Evolutionary conservation across 345 rosid genomes (phyloP).

Genomic region (Pugionium cornutum): DNA sequence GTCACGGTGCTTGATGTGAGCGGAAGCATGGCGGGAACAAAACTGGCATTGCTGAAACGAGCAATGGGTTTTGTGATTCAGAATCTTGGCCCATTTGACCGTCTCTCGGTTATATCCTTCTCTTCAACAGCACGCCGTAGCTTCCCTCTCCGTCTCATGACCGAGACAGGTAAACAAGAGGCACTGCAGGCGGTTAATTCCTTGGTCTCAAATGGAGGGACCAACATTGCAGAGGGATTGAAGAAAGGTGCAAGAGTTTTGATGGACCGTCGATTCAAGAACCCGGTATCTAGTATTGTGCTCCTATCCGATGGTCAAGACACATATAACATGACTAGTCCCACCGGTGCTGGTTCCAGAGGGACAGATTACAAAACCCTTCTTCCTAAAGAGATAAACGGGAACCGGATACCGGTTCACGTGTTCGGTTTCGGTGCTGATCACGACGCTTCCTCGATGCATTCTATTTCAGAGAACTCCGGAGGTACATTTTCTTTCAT

Average conservation of each 20-base stretch:
- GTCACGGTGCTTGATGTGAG: conserved; percentile 96
- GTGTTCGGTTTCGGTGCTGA: conserved; percentile 92
- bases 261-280: conserved; percentile 74
- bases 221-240: conserved; percentile 88
- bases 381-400: conserved; percentile 55
- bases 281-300: conserved; percentile 84
- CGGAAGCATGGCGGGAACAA: conserved; percentile 98
- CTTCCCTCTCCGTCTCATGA: conserved; percentile 84
- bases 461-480: conserved; percentile 73
- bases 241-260: conserved; percentile 84
- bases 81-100: conserved; percentile 84
- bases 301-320: conserved; percentile 93
- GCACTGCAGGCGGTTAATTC: conserved; percentile 85
- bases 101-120: conserved; percentile 91
- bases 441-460: conserved; percentile 90
- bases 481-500: conserved; percentile 99
- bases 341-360: conserved; percentile 41
- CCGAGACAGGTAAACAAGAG: conserved; percentile 71
- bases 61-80: conserved; percentile 99
- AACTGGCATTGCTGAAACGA: conserved; percentile 86
- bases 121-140: conserved; percentile 82
- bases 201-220: conserved; percentile 83
- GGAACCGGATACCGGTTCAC: conserved; percentile 76
- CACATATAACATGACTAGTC: conserved; percentile 65
- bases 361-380: conserved; percentile 52